Base-by-base conservation (phyloP, 2,329 filamentous ascomycete species). In the Claviceps quebecensis region DNA sequence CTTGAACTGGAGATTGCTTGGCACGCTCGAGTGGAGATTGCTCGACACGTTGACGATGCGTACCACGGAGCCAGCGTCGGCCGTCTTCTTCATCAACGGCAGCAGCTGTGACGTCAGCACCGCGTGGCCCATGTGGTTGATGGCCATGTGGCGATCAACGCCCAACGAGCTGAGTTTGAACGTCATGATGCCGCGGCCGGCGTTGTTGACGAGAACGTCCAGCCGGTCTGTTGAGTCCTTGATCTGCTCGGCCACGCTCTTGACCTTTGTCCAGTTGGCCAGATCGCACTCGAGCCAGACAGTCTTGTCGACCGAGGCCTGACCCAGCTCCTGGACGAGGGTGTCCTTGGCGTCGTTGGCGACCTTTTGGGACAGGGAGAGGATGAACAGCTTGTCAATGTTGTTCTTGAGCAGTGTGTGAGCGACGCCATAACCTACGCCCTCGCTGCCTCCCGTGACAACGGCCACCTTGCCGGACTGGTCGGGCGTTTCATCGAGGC, bases 71-170 rank as follows among this genome's bases (percentile, higher is more conserved):
- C 46, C 46, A 17, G 26, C 22, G n/a, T 47, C 46, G 14, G 34
- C 36, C 36, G 46, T 47, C 46, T 47, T 39, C 46, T 47, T 47
- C 46, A 47, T 47, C 46, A 47, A 14, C 7, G 46, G 46, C 2
- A 47, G 46, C 19, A 47, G 46, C 22, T 47, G 46, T 16, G 46
- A 47, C 7, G 36, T 47, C 36, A 47, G 34, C 11, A 47, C 46
- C 9, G 38, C 46, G 17, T 47, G 46, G 13, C 46, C 46, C 36
- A 47, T 39, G 46, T 47, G 46, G 36, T 47, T 47, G 5, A 47
- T 36, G n/a, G 46, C 46, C 46, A 47, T 47, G 36, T 47, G 46
- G 13, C 46, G 46, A 36, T 47, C 46, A 36, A 47, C 46, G 46
- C 46, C 46, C 19, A 38, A 47, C 6, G 38, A 19, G 9, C 34